phyloP scores from a whole-genome alignment of 306 rosid species.

The Glycyrrhiza uralensis region DNA sequence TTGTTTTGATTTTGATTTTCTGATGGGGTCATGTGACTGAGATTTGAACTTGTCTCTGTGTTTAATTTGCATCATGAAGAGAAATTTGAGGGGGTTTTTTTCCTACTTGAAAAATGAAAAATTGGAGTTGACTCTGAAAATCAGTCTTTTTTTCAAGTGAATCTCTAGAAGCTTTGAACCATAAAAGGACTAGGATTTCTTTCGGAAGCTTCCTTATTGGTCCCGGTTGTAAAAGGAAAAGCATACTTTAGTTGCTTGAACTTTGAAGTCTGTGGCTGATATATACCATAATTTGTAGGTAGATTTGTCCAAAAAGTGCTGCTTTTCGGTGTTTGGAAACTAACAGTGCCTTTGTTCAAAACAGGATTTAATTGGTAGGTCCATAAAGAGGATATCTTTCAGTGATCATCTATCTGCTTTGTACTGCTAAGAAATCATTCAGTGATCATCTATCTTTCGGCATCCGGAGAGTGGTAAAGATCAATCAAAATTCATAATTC shows the following conservation, averaged over 20 bases:
- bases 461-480: constrained; percentile 1
- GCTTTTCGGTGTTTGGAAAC: constrained; percentile 19
- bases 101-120: background rate
- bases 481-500: too few relatives aligned
- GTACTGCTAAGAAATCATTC: constrained; percentile 14
- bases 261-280: background rate
- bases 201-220: background rate
- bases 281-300: background rate
- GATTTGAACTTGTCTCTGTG: background rate
- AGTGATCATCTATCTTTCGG: constrained; percentile 14
- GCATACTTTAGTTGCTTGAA: background rate
- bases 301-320: background rate
- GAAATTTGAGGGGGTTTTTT: background rate
- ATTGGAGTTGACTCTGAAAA: constrained; percentile 14
- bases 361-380: constrained; percentile 17
- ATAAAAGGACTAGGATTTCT: background rate
- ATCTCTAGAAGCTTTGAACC: background rate
- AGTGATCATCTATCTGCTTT: constrained; percentile 17
- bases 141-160: background rate
- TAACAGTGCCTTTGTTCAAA: constrained; percentile 9
- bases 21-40: background rate
- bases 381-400: constrained; percentile 13
- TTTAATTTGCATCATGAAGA: background rate
- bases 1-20: background rate
- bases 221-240: constrained; percentile 18